phyloP scores from a whole-genome alignment of 257 asterid genomes.

The Fraxinus excelsior region DNA sequence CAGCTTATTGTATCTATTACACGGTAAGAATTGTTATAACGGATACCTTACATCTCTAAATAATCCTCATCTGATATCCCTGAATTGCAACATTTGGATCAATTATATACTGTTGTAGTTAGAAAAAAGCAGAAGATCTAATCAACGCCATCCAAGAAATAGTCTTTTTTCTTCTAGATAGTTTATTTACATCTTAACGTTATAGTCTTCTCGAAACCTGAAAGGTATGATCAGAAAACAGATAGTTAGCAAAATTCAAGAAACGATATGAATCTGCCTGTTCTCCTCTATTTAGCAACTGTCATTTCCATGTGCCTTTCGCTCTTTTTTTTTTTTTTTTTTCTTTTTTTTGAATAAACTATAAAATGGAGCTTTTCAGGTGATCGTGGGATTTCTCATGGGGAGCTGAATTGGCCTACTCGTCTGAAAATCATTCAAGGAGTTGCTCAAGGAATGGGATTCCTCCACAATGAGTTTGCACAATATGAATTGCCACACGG shows the following conservation, averaged over 20 bases:
- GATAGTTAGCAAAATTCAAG: too few species aligned
- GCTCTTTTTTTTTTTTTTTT: neutral
- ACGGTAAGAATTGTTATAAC: conserved; percentile 45
- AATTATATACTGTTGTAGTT: too few species aligned
- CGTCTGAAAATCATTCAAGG: conserved; percentile 79
- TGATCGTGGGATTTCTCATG: conserved; percentile 64
- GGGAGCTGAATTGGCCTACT: conserved; percentile 63
- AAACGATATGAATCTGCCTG: too few species aligned
- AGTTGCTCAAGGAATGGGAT: conserved; percentile 73
- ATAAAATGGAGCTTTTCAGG: conserved; percentile 40
- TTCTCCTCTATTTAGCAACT: neutral
- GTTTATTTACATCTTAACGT: too few species aligned
- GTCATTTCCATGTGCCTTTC: neutral
- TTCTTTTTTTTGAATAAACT: neutral
- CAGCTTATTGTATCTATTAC: conserved; percentile 67
- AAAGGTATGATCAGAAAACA: too few species aligned
- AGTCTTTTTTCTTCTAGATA: too few species aligned
- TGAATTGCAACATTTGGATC: neutral
- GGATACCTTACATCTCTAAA: neutral
- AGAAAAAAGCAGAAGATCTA: too few species aligned
- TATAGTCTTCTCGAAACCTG: too few species aligned
- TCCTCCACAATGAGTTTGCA: conserved; percentile 73
- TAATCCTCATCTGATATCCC: neutral
- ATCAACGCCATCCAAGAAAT: too few species aligned
- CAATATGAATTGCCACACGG: conserved; percentile 78